These are phyloP conservation scores for Euphorbia celastroides DNA, from an alignment of 441 rosid genomes.

Conservation along the genomic window DNA sequence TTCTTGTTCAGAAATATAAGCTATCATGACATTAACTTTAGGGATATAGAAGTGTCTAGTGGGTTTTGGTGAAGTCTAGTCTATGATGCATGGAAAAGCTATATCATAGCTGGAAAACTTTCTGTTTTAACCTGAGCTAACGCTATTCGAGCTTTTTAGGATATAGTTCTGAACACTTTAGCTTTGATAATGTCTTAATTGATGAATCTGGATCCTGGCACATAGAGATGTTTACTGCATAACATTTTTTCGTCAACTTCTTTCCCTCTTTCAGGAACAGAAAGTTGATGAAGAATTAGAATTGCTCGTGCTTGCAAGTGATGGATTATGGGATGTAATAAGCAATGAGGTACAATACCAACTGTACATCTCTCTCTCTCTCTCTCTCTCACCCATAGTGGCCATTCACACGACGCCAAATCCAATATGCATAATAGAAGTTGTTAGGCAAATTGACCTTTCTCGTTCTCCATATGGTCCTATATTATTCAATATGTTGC, in stretches of 20 bases:
- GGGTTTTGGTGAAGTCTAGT: background rate
- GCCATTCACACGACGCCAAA: too few species aligned
- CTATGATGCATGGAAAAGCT: background rate
- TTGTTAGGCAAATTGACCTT: too few species aligned
- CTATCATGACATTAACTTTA: too few species aligned
- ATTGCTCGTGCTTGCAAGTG: slow-evolving; percentile 89
- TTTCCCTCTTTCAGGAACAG: slow-evolving; percentile 47
- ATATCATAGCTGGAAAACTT: background rate
- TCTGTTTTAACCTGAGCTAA: background rate
- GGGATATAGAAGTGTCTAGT: background rate
- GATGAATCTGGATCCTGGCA: background rate
- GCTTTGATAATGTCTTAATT: background rate
- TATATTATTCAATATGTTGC: too few species aligned
- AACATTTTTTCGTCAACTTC: slow-evolving; percentile 9
- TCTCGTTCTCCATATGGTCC: too few species aligned
- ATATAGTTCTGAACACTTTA: background rate
- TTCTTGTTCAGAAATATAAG: too few species aligned
- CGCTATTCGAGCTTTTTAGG: background rate
- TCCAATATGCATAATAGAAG: too few species aligned
- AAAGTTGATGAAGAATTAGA: slow-evolving; percentile 69
- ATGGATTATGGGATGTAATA: slow-evolving; percentile 97
- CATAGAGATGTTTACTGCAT: background rate
- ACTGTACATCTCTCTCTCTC: too few species aligned
- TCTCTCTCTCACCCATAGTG: too few species aligned
- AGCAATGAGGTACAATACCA: slow-evolving; percentile 78